phyloP scores from a whole-genome alignment of 1,139 yeast species.

The Pichia kudriavzevii region DNA sequence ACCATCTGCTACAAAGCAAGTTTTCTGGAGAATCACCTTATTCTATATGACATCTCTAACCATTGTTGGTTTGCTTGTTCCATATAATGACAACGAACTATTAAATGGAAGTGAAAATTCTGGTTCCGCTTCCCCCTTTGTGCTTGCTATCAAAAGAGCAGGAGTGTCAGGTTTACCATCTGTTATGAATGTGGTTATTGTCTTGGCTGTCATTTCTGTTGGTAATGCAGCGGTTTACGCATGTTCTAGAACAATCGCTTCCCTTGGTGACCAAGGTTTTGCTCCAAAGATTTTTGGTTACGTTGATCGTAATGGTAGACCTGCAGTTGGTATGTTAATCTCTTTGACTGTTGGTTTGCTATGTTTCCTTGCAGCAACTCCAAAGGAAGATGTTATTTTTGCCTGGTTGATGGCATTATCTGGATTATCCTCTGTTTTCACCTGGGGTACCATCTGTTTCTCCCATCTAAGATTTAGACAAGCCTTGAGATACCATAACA shows the following conservation, averaged over 20 bases:
- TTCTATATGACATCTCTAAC: slow-evolving; percentile 52
- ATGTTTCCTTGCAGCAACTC: slow-evolving; percentile 61
- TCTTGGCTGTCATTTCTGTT: slow-evolving; percentile 56
- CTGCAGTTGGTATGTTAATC: slow-evolving; percentile 51
- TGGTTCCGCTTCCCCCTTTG: slow-evolving; percentile 43
- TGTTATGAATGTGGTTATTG: slow-evolving; percentile 59
- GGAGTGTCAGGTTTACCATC: slow-evolving; percentile 42
- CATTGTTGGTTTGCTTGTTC: slow-evolving; percentile 48
- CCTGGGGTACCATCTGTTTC: slow-evolving; percentile 69
- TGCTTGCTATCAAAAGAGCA: slow-evolving; percentile 41
- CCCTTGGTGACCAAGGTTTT: slow-evolving; percentile 72
- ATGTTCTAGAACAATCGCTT: slow-evolving; percentile 68
- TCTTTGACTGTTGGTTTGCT: slow-evolving; percentile 56
- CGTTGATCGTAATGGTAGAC: slow-evolving; percentile 65
- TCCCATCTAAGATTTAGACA: slow-evolving; percentile 69
- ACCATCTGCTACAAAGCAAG: slow-evolving; percentile 61
- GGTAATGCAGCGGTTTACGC: slow-evolving; percentile 71
- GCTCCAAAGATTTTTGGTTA: slow-evolving; percentile 66
- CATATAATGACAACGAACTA: slow-evolving; percentile 45
- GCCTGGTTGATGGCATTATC: slow-evolving; percentile 75
- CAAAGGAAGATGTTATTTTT: slow-evolving; percentile 55
- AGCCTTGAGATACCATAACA: slow-evolving; percentile 59
- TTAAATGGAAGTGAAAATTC: slow-evolving; percentile 32
- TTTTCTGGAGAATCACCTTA: slow-evolving; percentile 57
- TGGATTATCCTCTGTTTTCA: slow-evolving; percentile 70